Evolutionary conservation across 164 flowering plant species (phyloP).

Genomic region (Protea cynaroides): DNA sequence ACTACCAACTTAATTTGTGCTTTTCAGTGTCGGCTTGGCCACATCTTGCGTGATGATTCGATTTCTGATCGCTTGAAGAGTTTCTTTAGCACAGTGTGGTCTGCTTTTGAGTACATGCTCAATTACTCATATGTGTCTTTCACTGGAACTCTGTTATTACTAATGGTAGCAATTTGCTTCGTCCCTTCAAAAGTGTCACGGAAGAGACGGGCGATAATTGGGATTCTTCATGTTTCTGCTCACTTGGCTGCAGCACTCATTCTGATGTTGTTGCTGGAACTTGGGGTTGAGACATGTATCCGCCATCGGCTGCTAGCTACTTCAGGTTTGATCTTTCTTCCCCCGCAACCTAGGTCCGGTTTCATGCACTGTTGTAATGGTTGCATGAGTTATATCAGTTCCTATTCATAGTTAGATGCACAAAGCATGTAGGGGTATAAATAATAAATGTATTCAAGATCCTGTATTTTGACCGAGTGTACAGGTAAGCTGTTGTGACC

Average conservation of each 20-base stretch:
- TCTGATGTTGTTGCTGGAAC: slow-evolving; percentile 86
- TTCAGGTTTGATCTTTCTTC: slow-evolving; percentile 45
- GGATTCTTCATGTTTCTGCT: slow-evolving; percentile 81
- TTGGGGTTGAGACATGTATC: slow-evolving; percentile 90
- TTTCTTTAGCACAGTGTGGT: slow-evolving; percentile 77
- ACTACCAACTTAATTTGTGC: not conserved
- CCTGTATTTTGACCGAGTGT: no score
- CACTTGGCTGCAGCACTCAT: slow-evolving; percentile 83
- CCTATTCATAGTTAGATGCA: no score
- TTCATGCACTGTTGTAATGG: no score
- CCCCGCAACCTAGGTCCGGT: no score
- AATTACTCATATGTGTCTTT: slow-evolving; percentile 70
- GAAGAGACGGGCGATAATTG: slow-evolving; percentile 68
- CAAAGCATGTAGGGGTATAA: no score
- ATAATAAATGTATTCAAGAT: no score
- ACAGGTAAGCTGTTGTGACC: no score
- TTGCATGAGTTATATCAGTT: no score
- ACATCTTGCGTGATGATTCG: slow-evolving; percentile 69
- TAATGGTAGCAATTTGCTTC: slow-evolving; percentile 55
- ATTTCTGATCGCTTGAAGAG: slow-evolving; percentile 75
- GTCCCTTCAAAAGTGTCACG: slow-evolving; percentile 87
- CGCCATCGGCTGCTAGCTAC: slow-evolving; percentile 83
- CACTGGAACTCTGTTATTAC: slow-evolving; percentile 51
- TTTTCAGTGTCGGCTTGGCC: slow-evolving; percentile 79
- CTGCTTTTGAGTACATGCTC: slow-evolving; percentile 56